Base-by-base conservation (phyloP, 1,139 yeast species). In the Wickerhamiella pararugosa region DNA sequence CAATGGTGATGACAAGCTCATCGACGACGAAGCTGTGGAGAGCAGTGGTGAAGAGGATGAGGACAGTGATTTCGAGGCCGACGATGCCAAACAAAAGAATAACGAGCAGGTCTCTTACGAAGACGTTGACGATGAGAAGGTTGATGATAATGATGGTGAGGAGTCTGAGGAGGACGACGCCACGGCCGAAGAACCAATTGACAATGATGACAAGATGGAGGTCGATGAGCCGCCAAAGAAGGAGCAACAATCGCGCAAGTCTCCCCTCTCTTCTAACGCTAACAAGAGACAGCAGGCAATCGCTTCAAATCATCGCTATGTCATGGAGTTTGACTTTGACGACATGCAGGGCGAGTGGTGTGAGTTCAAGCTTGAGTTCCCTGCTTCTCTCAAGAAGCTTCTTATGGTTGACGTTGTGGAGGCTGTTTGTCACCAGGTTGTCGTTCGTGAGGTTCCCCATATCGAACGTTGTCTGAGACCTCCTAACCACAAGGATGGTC, bases 341-440 rank as follows among this genome's bases (percentile, higher is more conserved):
- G 97, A 90, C 59, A 75, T 66, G 29, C 58, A 69, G 39, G 98
- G 98, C 49, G 75, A 76, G 57, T 87, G 95, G 96, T 87, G 97
- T 68, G 81, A 80, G 60, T 82, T 92, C 62, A 78, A 77, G 56
- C 64, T 92, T 47, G 90, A 82, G 56, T 72, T 86, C 54, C 76
- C 86, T 43, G 87, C 93, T 29, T 81, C 78, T 42, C 79, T 93
- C 34, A 92, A 86, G 64, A 92, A 92, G 69, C 69, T 92, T 61
- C 76, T 92, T 69, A 87, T 92, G 98, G 96, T 92, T 45, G 90
- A 90, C 66, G 79, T 92, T 56, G 78, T 90, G 47, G 99, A 92
- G 65, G 90, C 81, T 45, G 76, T 90, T 48, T 86, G 97, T 63
- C 80, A 84, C 54, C 72, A 73, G 54, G 83, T 86, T 43, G 96